Evolutionary conservation across 495 filamentous ascomycete genomes (phyloP).

Genomic region (Aspergillus conjunctus): DNA sequence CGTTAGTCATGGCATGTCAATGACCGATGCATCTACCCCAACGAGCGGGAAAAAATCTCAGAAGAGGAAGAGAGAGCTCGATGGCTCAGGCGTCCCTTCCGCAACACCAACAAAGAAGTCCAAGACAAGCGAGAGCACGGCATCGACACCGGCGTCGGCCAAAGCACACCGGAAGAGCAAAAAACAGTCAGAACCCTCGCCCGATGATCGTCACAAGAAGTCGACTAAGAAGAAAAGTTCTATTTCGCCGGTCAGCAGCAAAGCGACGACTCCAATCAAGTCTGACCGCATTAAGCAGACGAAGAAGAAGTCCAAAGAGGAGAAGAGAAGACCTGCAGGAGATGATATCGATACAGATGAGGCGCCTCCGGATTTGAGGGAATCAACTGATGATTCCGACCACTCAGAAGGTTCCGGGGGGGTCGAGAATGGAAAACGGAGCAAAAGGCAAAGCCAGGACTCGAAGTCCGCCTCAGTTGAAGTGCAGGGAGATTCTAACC

Average conservation of each 20-base stretch:
- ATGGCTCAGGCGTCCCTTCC: slow-evolving; percentile 30
- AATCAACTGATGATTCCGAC: slow-evolving; percentile 15
- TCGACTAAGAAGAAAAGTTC: slow-evolving; percentile 32
- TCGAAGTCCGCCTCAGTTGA: slow-evolving; percentile 9
- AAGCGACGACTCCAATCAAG: slow-evolving; percentile 28
- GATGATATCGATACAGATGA: slow-evolving; percentile 20
- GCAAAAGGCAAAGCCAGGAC: neutral
- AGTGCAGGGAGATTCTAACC: slow-evolving; percentile 25
- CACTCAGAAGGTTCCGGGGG: slow-evolving; percentile 9
- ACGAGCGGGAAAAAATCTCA: slow-evolving; percentile 32
- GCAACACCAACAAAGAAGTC: slow-evolving; percentile 43
- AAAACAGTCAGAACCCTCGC: slow-evolving; percentile 23
- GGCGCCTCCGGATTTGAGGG: slow-evolving; percentile 26
- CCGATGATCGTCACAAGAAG: slow-evolving; percentile 27
- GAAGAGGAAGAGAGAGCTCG: slow-evolving; percentile 45
- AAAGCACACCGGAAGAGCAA: slow-evolving; percentile 32
- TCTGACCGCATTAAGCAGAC: slow-evolving; percentile 22
- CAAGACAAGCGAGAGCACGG: slow-evolving; percentile 36
- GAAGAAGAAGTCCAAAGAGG: slow-evolving; percentile 35
- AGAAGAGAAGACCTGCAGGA: slow-evolving; percentile 31
- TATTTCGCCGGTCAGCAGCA: slow-evolving; percentile 33
- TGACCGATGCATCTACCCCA: slow-evolving; percentile 25
- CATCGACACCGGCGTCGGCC: slow-evolving; percentile 16
- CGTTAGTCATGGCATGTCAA: slow-evolving; percentile 22
- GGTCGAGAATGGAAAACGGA: slow-evolving; percentile 9